Conservation (phyloP, 345 rosid species). For the Populus nigra region DNA sequence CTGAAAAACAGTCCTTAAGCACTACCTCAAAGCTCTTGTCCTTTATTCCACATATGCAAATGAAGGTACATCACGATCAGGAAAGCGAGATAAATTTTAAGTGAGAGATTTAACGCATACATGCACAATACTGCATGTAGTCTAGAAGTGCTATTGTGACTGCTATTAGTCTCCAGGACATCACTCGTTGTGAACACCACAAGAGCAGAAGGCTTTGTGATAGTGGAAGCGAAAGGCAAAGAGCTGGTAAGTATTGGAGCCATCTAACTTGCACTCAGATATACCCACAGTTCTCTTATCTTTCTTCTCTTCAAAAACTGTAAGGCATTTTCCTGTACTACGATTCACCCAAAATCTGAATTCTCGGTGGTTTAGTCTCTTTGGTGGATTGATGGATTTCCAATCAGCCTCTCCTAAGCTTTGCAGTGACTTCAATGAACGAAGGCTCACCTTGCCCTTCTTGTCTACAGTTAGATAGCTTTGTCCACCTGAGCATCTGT, state of each 20-base stretch:
- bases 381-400: conserved; percentile 43
- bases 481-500: conserved; percentile 39
- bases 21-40: too few relatives aligned
- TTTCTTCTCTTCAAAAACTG: conserved; percentile 29
- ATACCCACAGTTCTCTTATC: conserved; percentile 36
- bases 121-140: neutral
- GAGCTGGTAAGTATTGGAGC: conserved; percentile 44
- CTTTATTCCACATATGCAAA: too few relatives aligned
- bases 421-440: conserved; percentile 37
- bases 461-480: conserved; percentile 42
- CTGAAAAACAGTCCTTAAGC: too few relatives aligned
- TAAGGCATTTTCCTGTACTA: conserved; percentile 50
- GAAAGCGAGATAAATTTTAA: too few relatives aligned
- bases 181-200: conserved; percentile 40
- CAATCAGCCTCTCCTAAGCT: conserved; percentile 44
- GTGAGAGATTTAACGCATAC: too few relatives aligned
- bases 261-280: conserved; percentile 48
- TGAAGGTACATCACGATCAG: too few relatives aligned
- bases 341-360: conserved; percentile 40
- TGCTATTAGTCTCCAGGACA: neutral
- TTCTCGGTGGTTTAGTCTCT: conserved; percentile 34
- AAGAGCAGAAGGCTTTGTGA: conserved; percentile 51
- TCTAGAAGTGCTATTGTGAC: neutral
- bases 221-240: conserved; percentile 54
- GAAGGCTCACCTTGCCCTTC: conserved; percentile 38